These are phyloP conservation scores for Priceomyces castillae DNA, from an alignment of 805 yeast genomes.

Conservation along the genomic window DNA sequence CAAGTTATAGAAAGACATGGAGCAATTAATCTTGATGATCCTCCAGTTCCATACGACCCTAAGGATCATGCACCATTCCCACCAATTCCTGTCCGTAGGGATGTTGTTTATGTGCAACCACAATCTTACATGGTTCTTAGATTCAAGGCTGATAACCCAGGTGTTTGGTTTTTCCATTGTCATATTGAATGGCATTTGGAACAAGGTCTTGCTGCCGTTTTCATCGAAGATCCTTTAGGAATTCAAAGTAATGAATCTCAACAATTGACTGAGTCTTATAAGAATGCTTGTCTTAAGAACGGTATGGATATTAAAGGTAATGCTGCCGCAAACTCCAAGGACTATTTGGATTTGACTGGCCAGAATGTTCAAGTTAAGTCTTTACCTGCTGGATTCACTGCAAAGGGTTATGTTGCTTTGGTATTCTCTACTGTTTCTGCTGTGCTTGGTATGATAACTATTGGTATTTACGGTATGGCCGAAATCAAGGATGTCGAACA, in stretches of 20 bases:
- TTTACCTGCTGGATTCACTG: constrained; percentile 89
- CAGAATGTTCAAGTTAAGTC: constrained; percentile 63
- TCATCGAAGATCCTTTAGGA: constrained; percentile 66
- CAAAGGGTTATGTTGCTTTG: constrained; percentile 91
- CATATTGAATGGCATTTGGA: constrained; percentile 84
- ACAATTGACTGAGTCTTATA: constrained; percentile 60
- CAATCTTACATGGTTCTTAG: constrained; percentile 68
- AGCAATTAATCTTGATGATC: constrained; percentile 52
- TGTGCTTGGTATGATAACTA: constrained; percentile 71
- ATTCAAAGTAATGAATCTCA: constrained; percentile 44
- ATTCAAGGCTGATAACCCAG: constrained; percentile 83
- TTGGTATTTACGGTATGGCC: constrained; percentile 80
- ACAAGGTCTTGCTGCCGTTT: constrained; percentile 73
- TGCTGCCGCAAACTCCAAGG: constrained; percentile 78
- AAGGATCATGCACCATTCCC: constrained; percentile 45
- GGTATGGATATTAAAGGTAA: constrained; percentile 65
- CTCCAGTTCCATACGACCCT: constrained; percentile 46
- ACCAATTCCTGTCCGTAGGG: constrained; percentile 62
- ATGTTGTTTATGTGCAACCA: constrained; percentile 65
- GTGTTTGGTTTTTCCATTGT: constrained; percentile 94
- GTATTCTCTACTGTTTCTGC: constrained; percentile 89
- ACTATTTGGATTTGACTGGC: constrained; percentile 68
- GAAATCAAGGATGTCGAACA: constrained; percentile 72
- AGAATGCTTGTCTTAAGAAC: constrained; percentile 55
- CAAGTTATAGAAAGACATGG: constrained; percentile 57